Evolutionary conservation across 805 yeast species (phyloP).

Genomic region (Metschnikowia similis): DNA sequence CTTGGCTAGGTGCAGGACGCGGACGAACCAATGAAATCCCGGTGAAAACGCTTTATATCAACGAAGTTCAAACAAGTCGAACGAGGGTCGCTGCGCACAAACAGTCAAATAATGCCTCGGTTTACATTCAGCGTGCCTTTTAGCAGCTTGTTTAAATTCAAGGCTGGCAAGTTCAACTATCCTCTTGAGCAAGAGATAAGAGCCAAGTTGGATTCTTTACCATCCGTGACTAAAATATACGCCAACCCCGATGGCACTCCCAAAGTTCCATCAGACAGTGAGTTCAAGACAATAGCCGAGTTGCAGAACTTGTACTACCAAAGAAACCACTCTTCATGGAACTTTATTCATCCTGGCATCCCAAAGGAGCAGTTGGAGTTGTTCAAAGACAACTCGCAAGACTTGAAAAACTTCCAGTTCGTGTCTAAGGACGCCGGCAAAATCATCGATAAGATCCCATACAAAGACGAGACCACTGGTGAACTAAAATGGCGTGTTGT

Average conservation of each 20-base stretch:
- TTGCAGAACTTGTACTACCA: conserved; percentile 56
- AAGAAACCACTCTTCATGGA: conserved; percentile 52
- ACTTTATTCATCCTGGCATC: conserved; percentile 43
- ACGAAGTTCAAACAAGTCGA: conserved; percentile 1
- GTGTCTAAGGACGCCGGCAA: conserved; percentile 48
- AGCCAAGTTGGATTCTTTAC: conserved; percentile 54
- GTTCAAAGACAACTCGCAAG: conserved; percentile 57
- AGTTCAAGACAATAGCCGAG: conserved; percentile 68
- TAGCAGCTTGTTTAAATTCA: conserved; percentile 34
- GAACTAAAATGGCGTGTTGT: conserved; percentile 75
- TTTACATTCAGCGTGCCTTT: conserved; percentile 41
- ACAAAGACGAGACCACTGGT: conserved; percentile 73
- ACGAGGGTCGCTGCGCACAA: conserved; percentile 2
- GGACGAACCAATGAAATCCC: conserved; percentile 10
- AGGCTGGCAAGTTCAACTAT: conserved; percentile 37
- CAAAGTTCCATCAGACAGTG: conserved; percentile 64
- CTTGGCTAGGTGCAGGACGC: conserved; percentile 1
- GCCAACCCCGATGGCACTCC: conserved; percentile 74
- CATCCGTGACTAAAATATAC: conserved; percentile 62
- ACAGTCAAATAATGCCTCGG: conserved; percentile 26
- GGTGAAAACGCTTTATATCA: conserved; percentile 7
- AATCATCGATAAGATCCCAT: conserved; percentile 80
- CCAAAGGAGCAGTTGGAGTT: conserved; percentile 51
- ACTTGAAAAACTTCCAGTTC: conserved; percentile 52
- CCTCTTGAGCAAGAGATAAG: conserved; percentile 61